Evolutionary conservation across 2,329 filamentous ascomycete species (phyloP), one percentile per base, ranked within the genome.

Genomic region (Truncatella angustata): DNA sequence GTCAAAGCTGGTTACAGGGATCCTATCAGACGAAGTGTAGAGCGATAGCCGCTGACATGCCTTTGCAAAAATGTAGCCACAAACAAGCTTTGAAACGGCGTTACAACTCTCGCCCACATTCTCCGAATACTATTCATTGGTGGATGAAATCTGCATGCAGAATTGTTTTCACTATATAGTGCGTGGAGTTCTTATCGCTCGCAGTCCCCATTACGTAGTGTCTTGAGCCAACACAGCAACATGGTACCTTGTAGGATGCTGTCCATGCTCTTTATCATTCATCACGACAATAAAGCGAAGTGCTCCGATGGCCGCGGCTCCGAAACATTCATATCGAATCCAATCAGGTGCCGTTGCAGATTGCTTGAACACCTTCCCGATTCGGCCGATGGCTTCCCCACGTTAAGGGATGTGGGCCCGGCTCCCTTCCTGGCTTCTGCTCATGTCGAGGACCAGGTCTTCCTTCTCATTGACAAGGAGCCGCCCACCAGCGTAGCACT

Each of bases 401-500:
- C 32, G 46, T 26, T 36, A 37, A 20, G 46, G 32, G 18, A 18
- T 24, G 16, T 32, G 44, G 32, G 24, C 24, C 26, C n/a, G 44
- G 44, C 26, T n/a, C n/a, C n/a, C n/a, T n/a, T n/a, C n/a, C n/a
- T 26, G 20, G 20, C 42, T 16, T 26, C n/a, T 34, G 26, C 30
- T 16, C 18, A 47, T 16, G 26, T 18, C 44, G 44, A 18, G 16
- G 24, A 14, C 32, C 46, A 26, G 16, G n/a, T 18, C n/a, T n/a
- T n/a, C 24, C 46, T 18, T 49, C 32, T 16, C 32, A 34, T 37
- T 34, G 9, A 49, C 20, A 50, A 50, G n/a, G 47, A 50, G 47
- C 47, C 47, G 36, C 47, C 18, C 36, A 12, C 12, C 16, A 23
- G 35, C 30, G 36, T 40, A 30, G 23, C 35, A 50, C n/a, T 24